Evolutionary conservation across 306 rosid genomes (phyloP), one percentile per base, ranked within the genome.

Genomic region (Mucuna pruriens): DNA sequence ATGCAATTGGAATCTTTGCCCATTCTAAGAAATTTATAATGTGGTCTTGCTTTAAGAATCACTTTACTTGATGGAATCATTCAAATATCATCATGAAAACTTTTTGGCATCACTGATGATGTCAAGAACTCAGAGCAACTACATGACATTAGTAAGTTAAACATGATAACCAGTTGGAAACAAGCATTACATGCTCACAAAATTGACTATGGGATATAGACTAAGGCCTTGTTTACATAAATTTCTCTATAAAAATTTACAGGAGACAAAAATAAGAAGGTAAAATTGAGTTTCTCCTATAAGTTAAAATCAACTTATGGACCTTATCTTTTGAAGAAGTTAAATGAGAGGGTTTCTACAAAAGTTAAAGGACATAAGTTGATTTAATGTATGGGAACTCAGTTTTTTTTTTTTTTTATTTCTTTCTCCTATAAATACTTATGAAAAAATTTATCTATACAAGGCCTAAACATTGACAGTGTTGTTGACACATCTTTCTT

Each of bases 11-110:
- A 55, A 86, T 74, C 76, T 74, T 79, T 72, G 33, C 45, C 61
- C 48, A 52, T 72, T 64, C 68, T 49, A 54, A 64, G 60, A 71
- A 70, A 19, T 76, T 76, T 52, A 62, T 81, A 51, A 44, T 72
- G 39, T 70, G 76, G 76, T 51, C 65, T 80, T 31, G 81, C 80
- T 76, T 80, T 58, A 63, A 81, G 81, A 66, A 54, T 67, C 25
- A 49, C 46, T 77, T 76, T 83, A 19, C 85, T 31, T 33, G 25
- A 42, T 71, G 83, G 69, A 78, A 74, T 82, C 64, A 36, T 46
- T 49, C 81, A 74, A 40, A 44, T 84, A 39, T 63, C 54, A 72
- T 80, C 64, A 42, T 70, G 48, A 44, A 25, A 38, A 61, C 46
- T 57, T 49, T 49, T 74, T 80, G 70, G 76, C 87, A 58, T 80